These are phyloP conservation scores for Rhinocladiella mackenziei DNA, from an alignment of 2,329 filamentous ascomycete species.

Conservation along the genomic window DNA sequence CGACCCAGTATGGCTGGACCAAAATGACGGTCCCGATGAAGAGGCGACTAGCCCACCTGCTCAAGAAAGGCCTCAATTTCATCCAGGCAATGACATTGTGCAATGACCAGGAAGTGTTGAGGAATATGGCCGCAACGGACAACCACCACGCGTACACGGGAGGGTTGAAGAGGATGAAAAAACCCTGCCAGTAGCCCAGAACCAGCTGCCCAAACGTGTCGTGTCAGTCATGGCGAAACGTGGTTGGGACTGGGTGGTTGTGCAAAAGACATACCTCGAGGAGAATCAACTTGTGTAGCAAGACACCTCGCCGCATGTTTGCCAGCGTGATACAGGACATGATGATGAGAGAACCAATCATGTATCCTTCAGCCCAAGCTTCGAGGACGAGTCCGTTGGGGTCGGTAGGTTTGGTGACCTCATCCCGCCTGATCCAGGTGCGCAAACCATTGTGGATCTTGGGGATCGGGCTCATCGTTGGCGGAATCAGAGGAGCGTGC, in stretches of 20 bases:
- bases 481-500: neutral
- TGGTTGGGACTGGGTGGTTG: neutral
- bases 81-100: constrained; percentile 62
- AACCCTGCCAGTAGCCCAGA: constrained; percentile 51
- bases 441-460: constrained; percentile 20
- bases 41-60: constrained; percentile 42
- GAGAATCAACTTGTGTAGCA: constrained; percentile 45
- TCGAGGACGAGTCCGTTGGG: constrained; percentile 36
- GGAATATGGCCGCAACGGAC: constrained; percentile 52
- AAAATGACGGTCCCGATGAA: constrained; percentile 56
- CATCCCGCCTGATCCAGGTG: constrained; percentile 15
- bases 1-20: constrained; percentile 56
- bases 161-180: constrained; percentile 51
- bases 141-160: constrained; percentile 57
- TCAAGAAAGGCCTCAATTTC: constrained; percentile 55
- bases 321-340: constrained; percentile 43
- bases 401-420: constrained; percentile 23
- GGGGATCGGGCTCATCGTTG: constrained; percentile 25
- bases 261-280: constrained; percentile 37
- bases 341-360: constrained; percentile 43
- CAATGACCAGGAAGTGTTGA: constrained; percentile 55
- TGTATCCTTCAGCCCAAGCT: constrained; percentile 42
- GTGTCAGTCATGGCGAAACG: constrained; percentile 6
- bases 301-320: constrained; percentile 42
- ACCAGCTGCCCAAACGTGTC: constrained; percentile 38